Evolutionary conservation across 1,139 yeast species (phyloP), one percentile per base, ranked within the genome.

Genomic region (Debaryomyces fabryi): DNA sequence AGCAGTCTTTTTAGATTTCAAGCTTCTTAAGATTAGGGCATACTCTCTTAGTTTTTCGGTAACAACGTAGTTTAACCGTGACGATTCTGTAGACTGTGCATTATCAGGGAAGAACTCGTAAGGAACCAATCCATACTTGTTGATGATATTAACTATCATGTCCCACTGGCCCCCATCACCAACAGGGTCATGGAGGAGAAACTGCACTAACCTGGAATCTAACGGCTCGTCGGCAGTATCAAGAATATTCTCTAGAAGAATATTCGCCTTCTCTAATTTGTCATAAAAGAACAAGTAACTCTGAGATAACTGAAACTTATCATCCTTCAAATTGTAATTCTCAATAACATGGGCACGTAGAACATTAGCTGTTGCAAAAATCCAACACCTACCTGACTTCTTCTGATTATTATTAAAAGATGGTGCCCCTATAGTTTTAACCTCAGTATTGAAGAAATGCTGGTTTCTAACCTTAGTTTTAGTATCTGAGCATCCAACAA

Each of bases 211-310:
- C 23, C 58, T 47, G 3, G 57, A 53, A 37, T 57, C 58, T 27
- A 57, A 36, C 12, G 46, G 52, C n/a, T 52, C 50, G 8, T 45
- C 49, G n/a, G 43, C 39, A 18, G 20, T 18, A 18, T 18, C 20
- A 18, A 18, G 20, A 46, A 51, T 52, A 42, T 49, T 54, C 12
- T 42, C 51, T 35, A 58, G 47, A 42, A 57, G 56, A 40, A 27
- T 56, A 48, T 57, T 58, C 2, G 39, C 29, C 54, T 69, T 67
- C 51, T 69, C 74, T 42, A 69, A 59, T 54, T 69, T 69, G 55
- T 69, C 73, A 52, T 67, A 68, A 45, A 69, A 69, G 54, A 58
- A 68, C 44, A 68, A 59, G 52, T 68, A 69, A 18, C 69, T 58
- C 13, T 37, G 29, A 7, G 29, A 37, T 21, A 21, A n/a, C 15